Conservation (phyloP, 164 flowering plant genomes). For the Sextonia rubra region DNA sequence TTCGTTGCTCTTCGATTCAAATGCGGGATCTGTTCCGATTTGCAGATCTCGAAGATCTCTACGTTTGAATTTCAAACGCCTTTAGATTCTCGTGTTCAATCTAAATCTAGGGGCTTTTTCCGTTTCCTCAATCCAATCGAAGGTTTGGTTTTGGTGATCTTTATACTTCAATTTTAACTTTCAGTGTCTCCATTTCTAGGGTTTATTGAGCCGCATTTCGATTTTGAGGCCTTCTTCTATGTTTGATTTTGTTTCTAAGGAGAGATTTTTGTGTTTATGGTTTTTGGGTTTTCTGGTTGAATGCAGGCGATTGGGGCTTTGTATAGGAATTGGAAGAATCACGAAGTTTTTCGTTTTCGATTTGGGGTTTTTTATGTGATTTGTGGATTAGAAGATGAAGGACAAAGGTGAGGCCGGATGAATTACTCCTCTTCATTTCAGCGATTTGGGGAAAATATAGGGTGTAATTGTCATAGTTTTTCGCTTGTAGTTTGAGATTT, state of each 20-base stretch:
- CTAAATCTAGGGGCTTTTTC: neutral
- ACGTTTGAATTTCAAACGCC: neutral
- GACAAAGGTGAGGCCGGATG: neutral
- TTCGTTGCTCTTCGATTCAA: neutral
- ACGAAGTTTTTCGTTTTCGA: neutral
- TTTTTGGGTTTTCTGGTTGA: neutral
- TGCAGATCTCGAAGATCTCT: neutral
- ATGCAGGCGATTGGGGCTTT: neutral
- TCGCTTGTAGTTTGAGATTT: neutral
- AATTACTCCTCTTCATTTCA: neutral
- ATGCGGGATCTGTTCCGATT: neutral
- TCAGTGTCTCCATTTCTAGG: neutral
- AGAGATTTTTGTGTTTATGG: neutral
- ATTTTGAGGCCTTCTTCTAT: neutral
- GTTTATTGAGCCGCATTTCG: neutral
- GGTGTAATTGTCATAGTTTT: neutral
- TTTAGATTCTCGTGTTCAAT: neutral
- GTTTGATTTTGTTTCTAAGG: neutral
- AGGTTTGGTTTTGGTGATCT: neutral
- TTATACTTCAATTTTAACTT: neutral
- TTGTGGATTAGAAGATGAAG: neutral
- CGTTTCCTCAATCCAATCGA: neutral
- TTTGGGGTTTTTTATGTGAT: neutral
- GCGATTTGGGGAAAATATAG: neutral
- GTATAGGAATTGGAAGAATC: neutral